Evolutionary conservation across 1,284 basidiomycete genomes (phyloP), one percentile per base, ranked within the genome.

Genomic region (Melampsora abietis-canadensis): DNA sequence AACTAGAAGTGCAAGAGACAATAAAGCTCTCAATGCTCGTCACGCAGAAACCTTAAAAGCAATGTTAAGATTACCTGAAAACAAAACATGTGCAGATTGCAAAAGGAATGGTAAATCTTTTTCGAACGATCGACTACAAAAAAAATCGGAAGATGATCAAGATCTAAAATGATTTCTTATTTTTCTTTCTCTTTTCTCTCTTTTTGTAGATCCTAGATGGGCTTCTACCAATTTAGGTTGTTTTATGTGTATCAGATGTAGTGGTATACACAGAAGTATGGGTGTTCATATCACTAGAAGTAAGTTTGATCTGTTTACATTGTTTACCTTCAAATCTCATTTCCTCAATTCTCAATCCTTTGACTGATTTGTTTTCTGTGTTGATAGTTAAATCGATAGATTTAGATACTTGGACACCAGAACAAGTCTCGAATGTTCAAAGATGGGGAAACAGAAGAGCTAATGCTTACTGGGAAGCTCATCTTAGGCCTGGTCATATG

Each of bases 221-320:
- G 95, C 95, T 24, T 94, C 93, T 1, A 97, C 94, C 92, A 98
- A 98, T 82, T 83, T 98, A 88, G 93, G 82, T 79, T 88, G 81
- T 46, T 68, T 76, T 81, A 85, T 97, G 51, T 98, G 95, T 82
- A 98, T 98, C 79, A 88, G 95, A 76, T 98, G 95, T 84, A 97
- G 94, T n/a, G 95, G 95, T 44, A 92, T 98, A 76, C 95, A 98
- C 83, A 90, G 96, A 51, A 90, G 92, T 40, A 95, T 98, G 92
- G 96, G 96, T 77, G 98, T 95, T 0, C 96, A 98, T 82, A 95
- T 96, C 82, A 91, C 90, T 83, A 91, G 90, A 81, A 83, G 84
- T 84, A 40, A 70, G 81, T 69, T 30, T 46, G 54, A 6, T 54
- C 21, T 24, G 3, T 17, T 47, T 15, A 4, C 27, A n/a, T n/a